Evolutionary conservation across 192 early-diverging fungal genomes (phyloP), one percentile per base, ranked within the genome.

Genomic region (Entomortierella chlamydospora): DNA sequence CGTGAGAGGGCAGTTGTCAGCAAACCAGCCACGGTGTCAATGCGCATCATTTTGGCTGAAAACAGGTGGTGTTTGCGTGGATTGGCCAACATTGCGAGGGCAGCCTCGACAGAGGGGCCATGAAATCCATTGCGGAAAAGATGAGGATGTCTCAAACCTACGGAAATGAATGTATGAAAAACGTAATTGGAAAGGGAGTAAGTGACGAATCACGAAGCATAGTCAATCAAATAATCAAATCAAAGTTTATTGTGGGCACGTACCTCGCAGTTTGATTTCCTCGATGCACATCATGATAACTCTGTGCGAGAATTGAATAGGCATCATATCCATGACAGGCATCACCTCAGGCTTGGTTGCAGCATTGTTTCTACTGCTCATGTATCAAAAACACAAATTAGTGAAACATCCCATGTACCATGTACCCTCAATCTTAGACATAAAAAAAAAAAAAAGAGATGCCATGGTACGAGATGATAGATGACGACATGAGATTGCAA

Each of bases 21-120:
- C 39, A 77, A 55, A 0, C 73, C 73, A 13, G 73, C 73, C 20
- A 77, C 66, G 11, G 73, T 77, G 49, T 77, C 73, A 31, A 77
- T 77, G 47, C 73, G 73, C 73, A 77, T 77, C 73, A 68, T 69
- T 45, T 77, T 77, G 28, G 56, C 73, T n/a, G 73, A 77, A 54
- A 77, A 68, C 7, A 77, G 53, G 34, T 69, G 58, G 6, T 43
- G 34, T 45, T 69, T 68, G 7, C 47, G 58, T 2, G 73, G 73
- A 47, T 77, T 56, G 23, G 66, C 73, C 22, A 77, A 23, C 66
- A 68, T 68, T 17, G 73, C 55, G 8, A 77, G 58, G 0, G 57
- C 65, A n/a, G 66, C 65, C 47, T 77, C 73, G 49, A 77, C 73
- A 0, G 73, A 77, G 7, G 73, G 66, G 25, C 26, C 53, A 64